A percentile compares a stretch with the other conserved stretches of the same genome.
Conservation (phyloP, 148 eudicot genomes). For the Vaccinium vitisidaea region DNA sequence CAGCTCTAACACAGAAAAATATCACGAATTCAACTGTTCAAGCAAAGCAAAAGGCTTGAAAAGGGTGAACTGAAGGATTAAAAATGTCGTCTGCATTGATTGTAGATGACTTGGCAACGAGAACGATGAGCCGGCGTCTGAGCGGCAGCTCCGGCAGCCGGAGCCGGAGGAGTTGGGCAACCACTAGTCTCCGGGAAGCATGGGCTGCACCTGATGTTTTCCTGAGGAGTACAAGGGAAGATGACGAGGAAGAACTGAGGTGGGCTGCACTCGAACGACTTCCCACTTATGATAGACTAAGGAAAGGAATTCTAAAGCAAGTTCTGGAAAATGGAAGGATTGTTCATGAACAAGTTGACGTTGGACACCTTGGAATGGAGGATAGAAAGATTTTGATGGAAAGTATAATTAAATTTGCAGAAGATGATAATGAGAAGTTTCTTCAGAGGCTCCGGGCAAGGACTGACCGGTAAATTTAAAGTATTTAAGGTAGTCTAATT, state of each 20-base stretch:
- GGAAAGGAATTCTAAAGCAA: slow-evolving; percentile 37
- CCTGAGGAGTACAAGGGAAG: slow-evolving; percentile 30
- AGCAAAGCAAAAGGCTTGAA: neutral
- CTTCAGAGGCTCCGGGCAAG: slow-evolving; percentile 42
- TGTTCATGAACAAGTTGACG: slow-evolving; percentile 38
- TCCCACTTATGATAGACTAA: slow-evolving; percentile 44
- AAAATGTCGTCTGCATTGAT: slow-evolving; percentile 28
- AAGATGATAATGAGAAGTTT: slow-evolving; percentile 48
- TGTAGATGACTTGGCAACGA: slow-evolving; percentile 31
- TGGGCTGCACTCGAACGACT: slow-evolving; percentile 59
- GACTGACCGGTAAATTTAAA: slow-evolving; percentile 31
- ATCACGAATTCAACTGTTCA: neutral
- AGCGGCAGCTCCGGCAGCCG: slow-evolving; percentile 27
- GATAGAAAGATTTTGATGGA: slow-evolving; percentile 42
- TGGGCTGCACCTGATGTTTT: slow-evolving; percentile 33
- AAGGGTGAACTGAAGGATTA: neutral
- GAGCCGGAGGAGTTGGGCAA: slow-evolving; percentile 39
- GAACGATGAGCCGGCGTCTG: slow-evolving; percentile 30
- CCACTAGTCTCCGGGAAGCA: slow-evolving; percentile 40
- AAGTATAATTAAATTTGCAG: slow-evolving; percentile 32
- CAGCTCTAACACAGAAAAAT: neutral
- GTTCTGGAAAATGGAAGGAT: slow-evolving; percentile 40
- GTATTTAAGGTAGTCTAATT: neutral
- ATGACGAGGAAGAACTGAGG: slow-evolving; percentile 48
- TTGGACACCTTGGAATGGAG: slow-evolving; percentile 37